Evolutionary conservation across 768 basidiomycete genomes (phyloP).

Genomic region (Leucocoprinus leucothites): DNA sequence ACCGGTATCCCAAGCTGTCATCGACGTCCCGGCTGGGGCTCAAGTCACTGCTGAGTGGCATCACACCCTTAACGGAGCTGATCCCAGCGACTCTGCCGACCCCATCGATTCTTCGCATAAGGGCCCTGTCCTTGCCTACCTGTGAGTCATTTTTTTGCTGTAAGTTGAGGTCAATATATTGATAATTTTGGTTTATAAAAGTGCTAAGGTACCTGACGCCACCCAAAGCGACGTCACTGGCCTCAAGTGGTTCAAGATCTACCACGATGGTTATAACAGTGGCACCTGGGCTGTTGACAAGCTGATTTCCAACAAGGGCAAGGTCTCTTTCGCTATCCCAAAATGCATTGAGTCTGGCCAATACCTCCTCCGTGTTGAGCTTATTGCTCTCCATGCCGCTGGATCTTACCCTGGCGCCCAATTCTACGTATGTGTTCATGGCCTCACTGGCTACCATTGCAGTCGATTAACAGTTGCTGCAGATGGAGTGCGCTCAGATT

Average conservation of each 20-base stretch:
- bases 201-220: slow-evolving; percentile 44
- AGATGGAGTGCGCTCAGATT: slow-evolving; percentile 50
- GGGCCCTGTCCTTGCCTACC: slow-evolving; percentile 47
- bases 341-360: slow-evolving; percentile 44
- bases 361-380: slow-evolving; percentile 48
- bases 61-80: slow-evolving; percentile 43
- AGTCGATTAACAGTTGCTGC: background rate
- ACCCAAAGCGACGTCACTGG: slow-evolving; percentile 45
- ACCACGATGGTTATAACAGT: slow-evolving; percentile 39
- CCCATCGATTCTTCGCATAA: slow-evolving; percentile 47
- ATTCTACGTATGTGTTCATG: slow-evolving; percentile 39
- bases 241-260: slow-evolving; percentile 55
- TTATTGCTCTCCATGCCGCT: slow-evolving; percentile 42
- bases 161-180: background rate
- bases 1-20: slow-evolving; percentile 28
- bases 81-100: slow-evolving; percentile 38
- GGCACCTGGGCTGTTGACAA: slow-evolving; percentile 45
- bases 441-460: background rate
- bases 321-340: slow-evolving; percentile 45
- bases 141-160: slow-evolving; percentile 28
- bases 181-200: slow-evolving; percentile 15
- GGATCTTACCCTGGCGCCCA: slow-evolving; percentile 50
- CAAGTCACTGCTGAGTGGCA: slow-evolving; percentile 51
- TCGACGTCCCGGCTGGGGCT: slow-evolving; percentile 7
- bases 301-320: slow-evolving; percentile 45